Percentiles rank a stretch among this genome's conserved stretches.
Evolutionary conservation across 129 eudicot genomes (phyloP).

Genomic region (Sambucus nigra): DNA sequence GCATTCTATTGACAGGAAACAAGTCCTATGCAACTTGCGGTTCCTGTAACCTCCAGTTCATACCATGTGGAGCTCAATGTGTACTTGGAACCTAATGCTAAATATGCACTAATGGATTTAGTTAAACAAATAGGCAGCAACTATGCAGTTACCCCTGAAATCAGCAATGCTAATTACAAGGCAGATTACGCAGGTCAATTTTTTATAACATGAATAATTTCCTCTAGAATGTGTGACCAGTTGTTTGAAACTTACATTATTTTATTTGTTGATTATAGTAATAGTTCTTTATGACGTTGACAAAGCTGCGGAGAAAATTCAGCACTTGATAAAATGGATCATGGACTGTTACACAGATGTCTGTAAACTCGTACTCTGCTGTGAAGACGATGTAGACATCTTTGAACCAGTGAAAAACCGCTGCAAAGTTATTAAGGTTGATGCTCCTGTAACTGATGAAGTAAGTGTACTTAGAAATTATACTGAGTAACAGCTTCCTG

Average conservation of each 20-base stretch:
- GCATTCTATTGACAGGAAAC: conserved; percentile 36
- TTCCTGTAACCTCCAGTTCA: conserved; percentile 50
- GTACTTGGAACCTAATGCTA: conserved; percentile 51
- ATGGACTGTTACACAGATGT: conserved; percentile 84
- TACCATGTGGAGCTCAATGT: conserved; percentile 72
- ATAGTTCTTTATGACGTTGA: conserved; percentile 78
- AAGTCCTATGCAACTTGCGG: conserved; percentile 47
- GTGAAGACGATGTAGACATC: conserved; percentile 57
- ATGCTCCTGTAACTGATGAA: conserved; percentile 61
- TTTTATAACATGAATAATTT: background rate
- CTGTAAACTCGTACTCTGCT: conserved; percentile 67
- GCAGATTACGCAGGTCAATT: conserved; percentile 59
- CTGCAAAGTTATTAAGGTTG: conserved; percentile 54
- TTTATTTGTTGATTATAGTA: conserved; percentile 31
- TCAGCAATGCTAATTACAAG: conserved; percentile 45
- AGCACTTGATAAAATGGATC: conserved; percentile 76
- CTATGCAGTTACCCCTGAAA: conserved; percentile 46
- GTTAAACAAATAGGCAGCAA: conserved; percentile 60
- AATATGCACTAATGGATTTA: conserved; percentile 68
- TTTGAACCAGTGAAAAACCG: conserved; percentile 59
- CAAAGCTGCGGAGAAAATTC: conserved; percentile 67
- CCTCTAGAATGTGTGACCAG: conserved; percentile 2
- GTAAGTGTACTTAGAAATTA: conserved; percentile 27
- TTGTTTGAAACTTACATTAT: conserved; percentile 3
- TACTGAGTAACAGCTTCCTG: background rate